These are phyloP conservation scores for Trametes elegans DNA, from an alignment of 768 basidiomycete species.

Conservation along the genomic window DNA sequence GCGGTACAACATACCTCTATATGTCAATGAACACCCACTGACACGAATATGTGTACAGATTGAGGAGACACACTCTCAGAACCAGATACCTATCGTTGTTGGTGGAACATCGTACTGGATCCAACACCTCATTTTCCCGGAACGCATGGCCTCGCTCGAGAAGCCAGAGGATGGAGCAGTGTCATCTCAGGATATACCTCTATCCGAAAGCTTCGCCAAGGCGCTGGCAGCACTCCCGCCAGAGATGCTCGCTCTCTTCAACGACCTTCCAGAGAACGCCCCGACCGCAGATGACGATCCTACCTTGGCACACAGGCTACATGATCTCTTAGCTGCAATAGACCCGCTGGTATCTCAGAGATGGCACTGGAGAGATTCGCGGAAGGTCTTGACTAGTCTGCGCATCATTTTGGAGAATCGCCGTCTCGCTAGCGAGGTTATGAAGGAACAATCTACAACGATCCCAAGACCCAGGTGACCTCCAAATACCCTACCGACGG, in stretches of 20 bases:
- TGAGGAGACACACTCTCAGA: slow-evolving; percentile 59
- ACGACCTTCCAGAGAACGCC: slow-evolving; percentile 55
- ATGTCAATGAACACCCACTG: neutral
- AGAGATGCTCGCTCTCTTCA: slow-evolving; percentile 48
- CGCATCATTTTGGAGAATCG: slow-evolving; percentile 73
- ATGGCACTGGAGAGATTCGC: slow-evolving; percentile 96
- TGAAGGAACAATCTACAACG: slow-evolving; percentile 55
- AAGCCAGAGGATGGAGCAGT: neutral
- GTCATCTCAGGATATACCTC: neutral
- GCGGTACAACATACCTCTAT: slow-evolving; percentile 50
- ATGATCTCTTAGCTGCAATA: slow-evolving; percentile 61
- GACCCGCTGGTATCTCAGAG: slow-evolving; percentile 73
- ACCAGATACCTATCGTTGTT: slow-evolving; percentile 81
- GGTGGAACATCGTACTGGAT: slow-evolving; percentile 98
- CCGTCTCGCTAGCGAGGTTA: slow-evolving; percentile 62
- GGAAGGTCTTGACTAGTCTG: slow-evolving; percentile 84
- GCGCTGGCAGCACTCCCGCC: slow-evolving; percentile 45
- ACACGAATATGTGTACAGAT: slow-evolving; percentile 47
- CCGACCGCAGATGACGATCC: slow-evolving; percentile 56
- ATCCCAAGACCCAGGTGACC: slow-evolving; percentile 50
- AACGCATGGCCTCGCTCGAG: slow-evolving; percentile 48
- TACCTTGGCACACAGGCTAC: slow-evolving; percentile 58
- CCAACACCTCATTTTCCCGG: slow-evolving; percentile 91
- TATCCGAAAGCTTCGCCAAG: slow-evolving; percentile 33
- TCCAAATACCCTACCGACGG: too few species aligned